phyloP scores from a whole-genome alignment of 2,329 filamentous ascomycete species.

The Hawksworthiomyces lignivorus region DNA sequence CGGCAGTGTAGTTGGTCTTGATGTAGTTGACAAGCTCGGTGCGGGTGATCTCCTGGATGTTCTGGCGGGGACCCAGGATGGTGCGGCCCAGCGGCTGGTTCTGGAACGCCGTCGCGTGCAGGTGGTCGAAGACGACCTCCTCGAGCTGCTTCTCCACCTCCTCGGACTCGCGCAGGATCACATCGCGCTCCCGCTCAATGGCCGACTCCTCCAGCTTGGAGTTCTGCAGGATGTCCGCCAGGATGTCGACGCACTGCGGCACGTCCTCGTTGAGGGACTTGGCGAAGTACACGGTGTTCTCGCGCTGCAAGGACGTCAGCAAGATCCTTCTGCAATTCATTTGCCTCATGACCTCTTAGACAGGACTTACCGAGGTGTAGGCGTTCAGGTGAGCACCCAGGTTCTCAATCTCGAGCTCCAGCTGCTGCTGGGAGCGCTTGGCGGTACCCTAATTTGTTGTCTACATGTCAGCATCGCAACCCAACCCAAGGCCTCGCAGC shows the following conservation, averaged over 20 bases:
- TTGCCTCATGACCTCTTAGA: constrained; percentile 4
- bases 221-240: constrained; percentile 98
- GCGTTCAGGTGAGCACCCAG: constrained; percentile 99
- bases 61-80: constrained; percentile 94
- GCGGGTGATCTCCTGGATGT: constrained; percentile 92
- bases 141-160: constrained; percentile 99
- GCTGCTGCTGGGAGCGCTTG: constrained; percentile 90
- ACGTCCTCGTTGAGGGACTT: constrained; percentile 98
- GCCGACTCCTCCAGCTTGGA: constrained; percentile 91
- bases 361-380: constrained; percentile 77
- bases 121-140: constrained; percentile 98
- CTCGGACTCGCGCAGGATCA: constrained; percentile 97
- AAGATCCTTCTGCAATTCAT: neutral
- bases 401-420: constrained; percentile 99
- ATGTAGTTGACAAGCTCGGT: constrained; percentile 92
- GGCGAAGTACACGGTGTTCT: constrained; percentile 99
- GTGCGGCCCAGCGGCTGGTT: constrained; percentile 93
- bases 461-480: constrained; percentile 1
- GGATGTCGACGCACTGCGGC: constrained; percentile 92
- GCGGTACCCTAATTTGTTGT: constrained; percentile 68
- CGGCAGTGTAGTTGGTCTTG: constrained; percentile 98
- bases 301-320: constrained; percentile 52
- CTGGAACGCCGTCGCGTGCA: constrained; percentile 97
- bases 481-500: neutral
- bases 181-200: constrained; percentile 96